Base-by-base conservation (phyloP, 176 grass and related monocot genomes). In the Rhynchospora pubera region DNA sequence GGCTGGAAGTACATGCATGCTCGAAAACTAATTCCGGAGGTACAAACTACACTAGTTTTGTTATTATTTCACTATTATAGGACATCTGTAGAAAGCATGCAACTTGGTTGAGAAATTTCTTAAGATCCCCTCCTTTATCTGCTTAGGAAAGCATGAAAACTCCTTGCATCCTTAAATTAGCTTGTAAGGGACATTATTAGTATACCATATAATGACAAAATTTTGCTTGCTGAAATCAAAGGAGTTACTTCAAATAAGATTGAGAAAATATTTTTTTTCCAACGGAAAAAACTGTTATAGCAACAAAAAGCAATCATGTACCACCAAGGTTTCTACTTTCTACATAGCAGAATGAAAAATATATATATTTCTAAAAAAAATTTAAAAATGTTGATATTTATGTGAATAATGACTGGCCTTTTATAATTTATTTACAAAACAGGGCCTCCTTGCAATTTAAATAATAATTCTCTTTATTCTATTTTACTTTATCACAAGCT, bases 1-100 rank as follows among this genome's bases (percentile, higher is more conserved):
- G 95, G 92, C 53, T 83, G 88, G 83, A 90, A 85, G 84, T 98
- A 93, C 75, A 84, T 65, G 88, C 70, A 94, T 56, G 89, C 87
- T 57, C 90, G 90, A 32, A 88, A 26, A 85, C 76, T 83, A 85
- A 87, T 94, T 83, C 84, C 79, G 61, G 89, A 98, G 85, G 95
- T 98, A 87, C 15, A 83, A 79, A 7, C 51, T 76, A 30, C 22
- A 28, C 12, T 76, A 28, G 72, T 76, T 55, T 32, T 30, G 53
- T 75, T 55, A 55, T 23, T 55, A 76, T 28, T 76, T 76, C 47
- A 26, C 53, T 30, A 30, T 76, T 55, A 16, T 53, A 30, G 46
- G 13, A 55, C 19, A 28, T 75, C 53, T 76, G 8, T 43, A 68
- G 34, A 44, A n/a, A 68, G 15, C 14, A n/a, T 9, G 60, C 30